These are phyloP conservation scores for Mycena indigotica DNA, from an alignment of 768 basidiomycete species.

Conservation along the genomic window DNA sequence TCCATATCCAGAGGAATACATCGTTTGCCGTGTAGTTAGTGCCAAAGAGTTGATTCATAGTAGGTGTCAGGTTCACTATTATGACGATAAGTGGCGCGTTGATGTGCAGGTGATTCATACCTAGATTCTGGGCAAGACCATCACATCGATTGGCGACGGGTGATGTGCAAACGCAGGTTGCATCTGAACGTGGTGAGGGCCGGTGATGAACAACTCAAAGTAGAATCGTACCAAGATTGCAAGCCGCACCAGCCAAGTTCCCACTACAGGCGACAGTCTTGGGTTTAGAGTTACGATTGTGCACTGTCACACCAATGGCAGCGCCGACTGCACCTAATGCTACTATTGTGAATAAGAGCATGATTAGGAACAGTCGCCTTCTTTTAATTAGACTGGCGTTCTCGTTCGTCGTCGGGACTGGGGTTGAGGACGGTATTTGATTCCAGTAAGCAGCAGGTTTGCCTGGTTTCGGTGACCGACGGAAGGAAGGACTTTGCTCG, in stretches of 20 bases:
- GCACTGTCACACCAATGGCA: constrained; percentile 46
- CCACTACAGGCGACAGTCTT: constrained; percentile 27
- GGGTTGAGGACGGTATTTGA: constrained; percentile 7
- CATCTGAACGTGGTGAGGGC: constrained; percentile 43
- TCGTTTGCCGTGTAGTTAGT: constrained; percentile 45
- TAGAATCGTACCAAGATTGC: constrained; percentile 54
- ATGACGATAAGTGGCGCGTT: background rate
- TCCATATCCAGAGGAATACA: constrained; percentile 55
- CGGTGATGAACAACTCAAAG: background rate
- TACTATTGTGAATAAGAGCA: constrained; percentile 38
- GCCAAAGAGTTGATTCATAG: constrained; percentile 48
- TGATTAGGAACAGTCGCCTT: constrained; percentile 28
- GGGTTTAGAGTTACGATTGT: constrained; percentile 31
- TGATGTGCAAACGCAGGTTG: constrained; percentile 63
- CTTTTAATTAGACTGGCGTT: constrained; percentile 15
- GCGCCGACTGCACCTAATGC: constrained; percentile 45
- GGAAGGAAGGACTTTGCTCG: background rate
- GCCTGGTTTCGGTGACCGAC: background rate
- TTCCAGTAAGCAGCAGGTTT: constrained; percentile 6
- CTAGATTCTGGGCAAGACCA: constrained; percentile 53
- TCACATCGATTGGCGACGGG: constrained; percentile 46
- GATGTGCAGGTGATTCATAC: background rate
- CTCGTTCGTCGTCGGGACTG: constrained; percentile 8
- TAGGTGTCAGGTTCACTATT: constrained; percentile 47
- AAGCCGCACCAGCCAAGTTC: constrained; percentile 50